These are phyloP conservation scores for Aspergillus udagawae DNA, from an alignment of 2,329 filamentous ascomycete genomes.

Conservation along the genomic window DNA sequence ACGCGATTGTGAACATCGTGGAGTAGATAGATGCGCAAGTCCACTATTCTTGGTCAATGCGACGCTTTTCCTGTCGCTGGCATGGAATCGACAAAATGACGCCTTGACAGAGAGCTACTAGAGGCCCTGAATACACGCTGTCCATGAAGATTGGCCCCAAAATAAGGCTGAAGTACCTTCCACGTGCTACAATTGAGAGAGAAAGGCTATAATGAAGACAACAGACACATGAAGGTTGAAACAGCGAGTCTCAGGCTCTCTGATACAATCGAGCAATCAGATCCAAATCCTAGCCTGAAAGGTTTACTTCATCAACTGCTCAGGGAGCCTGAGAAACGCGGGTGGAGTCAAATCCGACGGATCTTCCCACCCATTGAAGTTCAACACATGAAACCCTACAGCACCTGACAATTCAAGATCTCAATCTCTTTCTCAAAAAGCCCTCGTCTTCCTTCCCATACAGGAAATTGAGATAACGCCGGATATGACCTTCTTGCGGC, in stretches of 20 bases:
- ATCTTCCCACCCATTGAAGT: neutral
- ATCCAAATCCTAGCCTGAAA: constrained; percentile 1
- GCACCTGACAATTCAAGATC: neutral
- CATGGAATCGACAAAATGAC: neutral
- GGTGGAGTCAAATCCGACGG: neutral
- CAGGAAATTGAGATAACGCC: constrained; percentile 1
- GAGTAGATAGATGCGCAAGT: neutral
- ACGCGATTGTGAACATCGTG: neutral
- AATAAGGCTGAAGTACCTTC: neutral
- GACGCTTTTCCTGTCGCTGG: neutral
- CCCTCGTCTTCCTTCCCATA: constrained; percentile 2
- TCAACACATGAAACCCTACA: neutral
- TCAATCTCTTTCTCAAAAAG: neutral
- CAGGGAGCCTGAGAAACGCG: neutral
- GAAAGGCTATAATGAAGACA: constrained; percentile 5
- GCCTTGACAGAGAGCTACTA: neutral
- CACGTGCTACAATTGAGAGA: neutral
- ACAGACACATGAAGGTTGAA: neutral
- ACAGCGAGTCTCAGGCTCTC: neutral
- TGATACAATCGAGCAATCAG: constrained; percentile 2
- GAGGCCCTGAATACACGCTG: neutral
- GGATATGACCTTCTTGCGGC: neutral
- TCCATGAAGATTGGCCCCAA: neutral
- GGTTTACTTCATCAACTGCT: neutral
- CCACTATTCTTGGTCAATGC: neutral